phyloP scores from a whole-genome alignment of 176 grass and related monocot species.

The Carex kokanica region DNA sequence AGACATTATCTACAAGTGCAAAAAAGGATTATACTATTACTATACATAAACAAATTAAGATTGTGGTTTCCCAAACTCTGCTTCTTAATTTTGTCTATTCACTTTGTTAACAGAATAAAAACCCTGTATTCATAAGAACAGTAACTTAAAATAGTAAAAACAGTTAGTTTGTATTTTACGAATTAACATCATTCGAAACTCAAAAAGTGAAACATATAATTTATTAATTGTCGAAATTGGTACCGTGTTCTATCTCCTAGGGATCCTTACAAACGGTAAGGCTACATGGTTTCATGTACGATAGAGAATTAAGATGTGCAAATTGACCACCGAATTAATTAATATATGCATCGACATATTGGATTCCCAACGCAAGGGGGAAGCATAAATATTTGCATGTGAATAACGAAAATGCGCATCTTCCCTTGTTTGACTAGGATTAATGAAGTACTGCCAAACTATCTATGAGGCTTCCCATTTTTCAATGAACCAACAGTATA shows the following conservation, averaged over 20 bases:
- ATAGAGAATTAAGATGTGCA: conserved; percentile 15
- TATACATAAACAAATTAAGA: not conserved
- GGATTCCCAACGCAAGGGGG: not conserved
- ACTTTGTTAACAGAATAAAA: not conserved
- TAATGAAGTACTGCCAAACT: not conserved
- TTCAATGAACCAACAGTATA: not conserved
- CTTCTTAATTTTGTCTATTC: not conserved
- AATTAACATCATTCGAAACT: not conserved
- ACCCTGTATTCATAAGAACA: not conserved
- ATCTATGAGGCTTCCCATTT: not conserved
- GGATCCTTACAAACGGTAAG: conserved; percentile 2
- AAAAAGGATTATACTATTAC: not conserved
- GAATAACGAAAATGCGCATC: not conserved
- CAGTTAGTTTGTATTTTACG: not conserved
- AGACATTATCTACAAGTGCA: not conserved
- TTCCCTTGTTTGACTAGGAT: conserved; percentile 16
- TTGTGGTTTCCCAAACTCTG: not conserved
- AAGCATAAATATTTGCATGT: conserved; percentile 20
- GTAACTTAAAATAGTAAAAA: not conserved
- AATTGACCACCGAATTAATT: not conserved
- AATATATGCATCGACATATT: not conserved
- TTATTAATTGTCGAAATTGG: not conserved
- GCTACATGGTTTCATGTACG: not conserved
- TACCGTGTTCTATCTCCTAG: not conserved
- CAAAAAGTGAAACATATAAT: not conserved